Evolutionary conservation across 2,329 filamentous ascomycete species (phyloP).

Genomic region (Aspergillus aculeatus): DNA sequence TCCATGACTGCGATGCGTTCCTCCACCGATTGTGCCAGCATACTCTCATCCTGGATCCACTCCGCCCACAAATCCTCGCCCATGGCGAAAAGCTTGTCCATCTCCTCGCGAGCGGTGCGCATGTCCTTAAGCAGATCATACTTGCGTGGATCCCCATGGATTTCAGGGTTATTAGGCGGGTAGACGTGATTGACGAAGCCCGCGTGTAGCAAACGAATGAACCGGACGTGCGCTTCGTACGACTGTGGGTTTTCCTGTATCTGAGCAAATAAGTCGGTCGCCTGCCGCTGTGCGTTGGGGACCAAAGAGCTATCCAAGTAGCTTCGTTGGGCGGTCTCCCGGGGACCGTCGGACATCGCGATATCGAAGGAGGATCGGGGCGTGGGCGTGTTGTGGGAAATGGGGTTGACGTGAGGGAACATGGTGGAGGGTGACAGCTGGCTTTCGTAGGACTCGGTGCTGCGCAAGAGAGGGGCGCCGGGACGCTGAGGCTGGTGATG

Average conservation of each 20-base stretch:
- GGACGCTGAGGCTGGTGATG: constrained; percentile 45
- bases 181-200: constrained; percentile 50
- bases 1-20: constrained; percentile 61
- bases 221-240: constrained; percentile 48
- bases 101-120: constrained; percentile 53
- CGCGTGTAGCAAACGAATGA: constrained; percentile 48
- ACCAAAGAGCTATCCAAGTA: constrained; percentile 44
- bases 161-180: constrained; percentile 44
- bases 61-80: constrained; percentile 64
- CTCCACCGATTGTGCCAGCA: constrained; percentile 55
- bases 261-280: constrained; percentile 42
- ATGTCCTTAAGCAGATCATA: constrained; percentile 50
- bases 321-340: constrained; percentile 40
- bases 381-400: constrained; percentile 39
- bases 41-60: constrained; percentile 62
- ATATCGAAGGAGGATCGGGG: constrained; percentile 47
- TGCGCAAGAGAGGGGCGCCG: constrained; percentile 39
- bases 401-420: constrained; percentile 39
- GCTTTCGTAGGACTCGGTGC: constrained; percentile 43
- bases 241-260: constrained; percentile 48
- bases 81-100: constrained; percentile 62
- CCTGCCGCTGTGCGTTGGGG: constrained; percentile 40
- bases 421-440: constrained; percentile 46
- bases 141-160: constrained; percentile 44
- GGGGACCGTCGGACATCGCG: constrained; percentile 45